These are phyloP conservation scores for Ceratocystis albifundus DNA, from an alignment of 2,329 filamentous ascomycete genomes.

Conservation along the genomic window DNA sequence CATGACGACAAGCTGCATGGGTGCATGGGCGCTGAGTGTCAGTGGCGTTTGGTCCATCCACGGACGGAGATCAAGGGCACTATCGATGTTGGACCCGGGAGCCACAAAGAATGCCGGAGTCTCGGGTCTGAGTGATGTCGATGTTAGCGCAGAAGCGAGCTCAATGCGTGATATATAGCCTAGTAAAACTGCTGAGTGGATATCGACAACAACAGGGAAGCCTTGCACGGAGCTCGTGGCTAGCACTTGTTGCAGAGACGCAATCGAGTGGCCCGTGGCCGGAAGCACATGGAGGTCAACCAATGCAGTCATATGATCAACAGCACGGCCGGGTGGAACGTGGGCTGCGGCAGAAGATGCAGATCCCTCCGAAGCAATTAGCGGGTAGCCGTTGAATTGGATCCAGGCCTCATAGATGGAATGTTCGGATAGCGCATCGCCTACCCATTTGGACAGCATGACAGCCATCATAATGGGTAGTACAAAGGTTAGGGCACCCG, in stretches of 20 bases:
- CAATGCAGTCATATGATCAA: conserved; percentile 81
- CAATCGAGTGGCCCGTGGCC: conserved; percentile 77
- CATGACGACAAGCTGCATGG: conserved; percentile 70
- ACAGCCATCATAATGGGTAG: conserved; percentile 98
- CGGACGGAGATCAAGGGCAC: conserved; percentile 72
- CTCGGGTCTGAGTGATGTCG: conserved; percentile 45
- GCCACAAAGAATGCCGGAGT: conserved; percentile 71
- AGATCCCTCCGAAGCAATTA: conserved; percentile 75
- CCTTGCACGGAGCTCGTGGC: conserved; percentile 68
- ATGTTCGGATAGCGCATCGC: conserved; percentile 81
- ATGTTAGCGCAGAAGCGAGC: conserved; percentile 45
- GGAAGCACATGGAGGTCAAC: conserved; percentile 84
- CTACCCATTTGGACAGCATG: conserved; percentile 97
- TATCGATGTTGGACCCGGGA: conserved; percentile 39
- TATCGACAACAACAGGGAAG: conserved; percentile 78
- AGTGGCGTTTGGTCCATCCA: conserved; percentile 99
- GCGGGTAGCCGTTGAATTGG: conserved; percentile 87
- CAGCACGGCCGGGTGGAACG: conserved; percentile 74
- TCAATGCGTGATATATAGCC: conserved; percentile 93
- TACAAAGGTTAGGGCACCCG: conserved; percentile 88
- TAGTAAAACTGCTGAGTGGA: conserved; percentile 64
- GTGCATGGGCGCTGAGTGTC: conserved; percentile 65
- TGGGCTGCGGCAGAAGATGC: conserved; percentile 44
- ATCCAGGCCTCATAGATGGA: conserved; percentile 99
- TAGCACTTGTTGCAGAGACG: conserved; percentile 59